Percentiles rank a stretch among this genome's conserved stretches.
Conservation (phyloP, 176 grass and related monocot genomes). For the Pontederia crassipes region DNA sequence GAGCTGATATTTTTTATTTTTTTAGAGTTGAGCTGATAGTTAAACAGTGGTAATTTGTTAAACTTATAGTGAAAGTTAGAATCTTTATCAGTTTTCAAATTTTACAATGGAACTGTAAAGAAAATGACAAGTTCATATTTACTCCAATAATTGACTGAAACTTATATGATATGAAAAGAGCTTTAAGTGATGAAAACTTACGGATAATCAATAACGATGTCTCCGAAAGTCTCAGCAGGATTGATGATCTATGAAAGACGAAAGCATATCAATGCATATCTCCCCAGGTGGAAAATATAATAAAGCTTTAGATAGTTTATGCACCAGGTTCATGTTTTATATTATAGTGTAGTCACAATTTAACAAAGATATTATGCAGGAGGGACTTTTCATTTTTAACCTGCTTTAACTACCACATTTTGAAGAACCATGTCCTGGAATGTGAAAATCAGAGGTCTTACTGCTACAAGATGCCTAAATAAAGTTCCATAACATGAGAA, state of each 20-base stretch:
- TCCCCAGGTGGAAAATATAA: background rate
- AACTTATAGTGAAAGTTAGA: too few species aligned
- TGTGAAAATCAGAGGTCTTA: background rate
- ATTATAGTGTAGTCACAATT: background rate
- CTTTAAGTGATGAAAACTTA: constrained; percentile 39
- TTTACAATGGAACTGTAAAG: too few species aligned
- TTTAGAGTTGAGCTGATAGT: too few species aligned
- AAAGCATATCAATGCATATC: constrained; percentile 20
- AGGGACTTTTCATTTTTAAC: too few species aligned
- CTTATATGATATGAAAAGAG: constrained; percentile 5
- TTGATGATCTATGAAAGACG: constrained; percentile 68
- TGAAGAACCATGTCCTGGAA: too few species aligned
- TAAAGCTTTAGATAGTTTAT: background rate
- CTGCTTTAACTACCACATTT: too few species aligned
- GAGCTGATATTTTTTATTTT: too few species aligned
- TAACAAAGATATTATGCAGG: background rate
- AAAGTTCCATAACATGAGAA: background rate
- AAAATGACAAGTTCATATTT: too few species aligned
- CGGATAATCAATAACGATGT: constrained; percentile 97
- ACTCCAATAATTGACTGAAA: background rate
- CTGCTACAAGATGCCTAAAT: background rate
- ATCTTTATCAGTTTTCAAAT: too few species aligned
- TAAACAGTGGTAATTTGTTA: too few species aligned
- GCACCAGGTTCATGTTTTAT: too few species aligned
- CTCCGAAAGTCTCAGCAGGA: constrained; percentile 91